These are phyloP conservation scores for Coniella lustricola DNA, from an alignment of 2,329 filamentous ascomycete species.

Conservation along the genomic window DNA sequence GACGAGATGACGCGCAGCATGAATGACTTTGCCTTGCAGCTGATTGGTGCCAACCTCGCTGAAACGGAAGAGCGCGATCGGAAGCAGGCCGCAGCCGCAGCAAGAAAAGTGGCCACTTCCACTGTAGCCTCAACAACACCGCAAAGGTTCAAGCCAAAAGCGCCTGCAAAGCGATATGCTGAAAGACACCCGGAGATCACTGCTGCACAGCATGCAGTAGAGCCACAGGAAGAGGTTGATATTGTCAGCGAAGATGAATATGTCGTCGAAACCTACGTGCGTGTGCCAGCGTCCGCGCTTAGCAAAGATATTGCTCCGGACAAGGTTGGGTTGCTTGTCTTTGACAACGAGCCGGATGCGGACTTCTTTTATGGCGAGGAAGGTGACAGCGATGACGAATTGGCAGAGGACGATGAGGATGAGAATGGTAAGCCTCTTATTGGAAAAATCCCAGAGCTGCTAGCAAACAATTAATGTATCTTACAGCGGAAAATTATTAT, in stretches of 20 bases:
- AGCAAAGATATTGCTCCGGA: slow-evolving; percentile 39
- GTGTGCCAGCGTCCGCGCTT: slow-evolving; percentile 47
- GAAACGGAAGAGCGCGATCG: slow-evolving; percentile 33
- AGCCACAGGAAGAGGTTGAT: slow-evolving; percentile 18
- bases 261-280: slow-evolving; percentile 58
- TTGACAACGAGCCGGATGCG: slow-evolving; percentile 51
- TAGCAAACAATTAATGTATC: slow-evolving; percentile 1
- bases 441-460: no score
- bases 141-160: slow-evolving; percentile 49
- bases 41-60: slow-evolving; percentile 48
- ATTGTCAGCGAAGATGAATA: slow-evolving; percentile 47
- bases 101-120: slow-evolving; percentile 16
- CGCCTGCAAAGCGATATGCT: slow-evolving; percentile 45
- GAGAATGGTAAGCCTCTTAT: slow-evolving; percentile 48
- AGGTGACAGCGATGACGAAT: slow-evolving; percentile 55
- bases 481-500: slow-evolving; percentile 68
- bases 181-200: slow-evolving; percentile 45
- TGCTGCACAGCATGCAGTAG: slow-evolving; percentile 15
- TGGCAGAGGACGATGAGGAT: slow-evolving; percentile 54
- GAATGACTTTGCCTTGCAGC: slow-evolving; percentile 51
- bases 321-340: slow-evolving; percentile 49
- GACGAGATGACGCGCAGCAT: slow-evolving; percentile 46
- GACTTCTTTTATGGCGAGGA: slow-evolving; percentile 54
- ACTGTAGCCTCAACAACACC: slow-evolving; percentile 17
- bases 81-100: slow-evolving; percentile 8